Base-by-base conservation (phyloP, 352 stramenopile genomes). In the Pythium angustatum region DNA sequence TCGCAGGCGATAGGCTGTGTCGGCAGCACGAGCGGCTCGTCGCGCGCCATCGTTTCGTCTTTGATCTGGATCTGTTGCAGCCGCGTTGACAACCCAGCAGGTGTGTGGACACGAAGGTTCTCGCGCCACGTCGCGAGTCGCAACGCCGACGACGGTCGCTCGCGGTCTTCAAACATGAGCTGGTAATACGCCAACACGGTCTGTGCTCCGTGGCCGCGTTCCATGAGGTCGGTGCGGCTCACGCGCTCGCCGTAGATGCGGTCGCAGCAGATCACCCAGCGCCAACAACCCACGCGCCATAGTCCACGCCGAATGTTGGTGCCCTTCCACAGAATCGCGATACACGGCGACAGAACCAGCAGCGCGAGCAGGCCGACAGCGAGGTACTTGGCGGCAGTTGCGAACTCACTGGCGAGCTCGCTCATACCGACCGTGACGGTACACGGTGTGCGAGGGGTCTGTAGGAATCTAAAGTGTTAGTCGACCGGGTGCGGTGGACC, bases 151-250 rank as follows among this genome's bases (percentile, higher is more conserved):
- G 45, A 38, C 10, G 34, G 5, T 7, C 31, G 28, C 33, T 45
- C 19, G 5, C 41, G 41, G 9, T 62, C 41, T 3, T 6, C 45
- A 10, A 57, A 48, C n/a, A 44, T 34, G 8, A 38, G 64, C 27
- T 87, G 58, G 51, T 90, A 77, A 30, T 87, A 72, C 66, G 85
- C 82, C 21, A 64, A 66, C 50, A 88, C 62, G 49, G 75, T 85
- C 44, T 72, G 79, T 56, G 87, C 53, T 54, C 53, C 53, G 28
- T 52, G n/a, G 19, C 40, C 26, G 4, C 54, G 40, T 31, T 51
- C 54, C 2, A 62, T 14, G 15, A 62, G 41, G 31, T 91, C 82
- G 22, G 71, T 58, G 31, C 76, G 71, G 51, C 87, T 78, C 43
- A 81, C 71, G 30, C 74, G 27, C 48, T 64, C 27, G 59, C 34